Conservation (phyloP, 495 filamentous ascomycete genomes). For the Peziza echinospora region DNA sequence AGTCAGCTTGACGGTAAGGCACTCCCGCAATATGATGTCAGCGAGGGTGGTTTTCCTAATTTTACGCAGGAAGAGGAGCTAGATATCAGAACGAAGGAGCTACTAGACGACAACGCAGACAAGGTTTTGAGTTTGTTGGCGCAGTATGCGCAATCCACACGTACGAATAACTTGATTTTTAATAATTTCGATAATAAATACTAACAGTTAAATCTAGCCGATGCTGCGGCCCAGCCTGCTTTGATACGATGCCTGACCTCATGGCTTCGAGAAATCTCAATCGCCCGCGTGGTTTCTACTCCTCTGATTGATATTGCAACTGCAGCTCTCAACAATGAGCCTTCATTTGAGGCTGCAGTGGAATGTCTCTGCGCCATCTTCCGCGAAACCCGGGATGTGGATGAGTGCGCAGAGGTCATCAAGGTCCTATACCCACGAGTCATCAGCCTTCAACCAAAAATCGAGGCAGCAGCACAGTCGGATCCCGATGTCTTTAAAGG, state of each 20-base stretch:
- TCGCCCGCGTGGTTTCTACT: slow-evolving; percentile 62
- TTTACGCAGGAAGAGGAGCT: slow-evolving; percentile 77
- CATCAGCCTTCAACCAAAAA: slow-evolving; percentile 56
- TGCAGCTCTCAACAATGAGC: slow-evolving; percentile 47
- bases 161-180: slow-evolving; percentile 26
- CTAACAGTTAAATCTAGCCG: slow-evolving; percentile 4
- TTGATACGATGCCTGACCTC: slow-evolving; percentile 88
- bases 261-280: slow-evolving; percentile 80
- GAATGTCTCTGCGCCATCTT: slow-evolving; percentile 85
- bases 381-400: slow-evolving; percentile 79
- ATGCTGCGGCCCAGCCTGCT: slow-evolving; percentile 68
- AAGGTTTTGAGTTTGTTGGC: slow-evolving; percentile 68
- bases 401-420: slow-evolving; percentile 62
- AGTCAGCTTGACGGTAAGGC: slow-evolving; percentile 90
- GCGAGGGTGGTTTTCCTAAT: slow-evolving; percentile 1
- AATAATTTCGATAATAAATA: slow-evolving; percentile 4
- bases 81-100: slow-evolving; percentile 51
- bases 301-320: slow-evolving; percentile 64
- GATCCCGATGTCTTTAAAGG: slow-evolving; percentile 78
- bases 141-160: slow-evolving; percentile 74
- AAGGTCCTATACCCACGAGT: slow-evolving; percentile 66
- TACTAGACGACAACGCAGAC: slow-evolving; percentile 72
- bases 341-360: slow-evolving; percentile 69
- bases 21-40: not conserved
- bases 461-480: slow-evolving; percentile 52